Evolutionary conservation across 176 grass and related monocot genomes (phyloP).

Genomic region (Bonia amplexicaulis): DNA sequence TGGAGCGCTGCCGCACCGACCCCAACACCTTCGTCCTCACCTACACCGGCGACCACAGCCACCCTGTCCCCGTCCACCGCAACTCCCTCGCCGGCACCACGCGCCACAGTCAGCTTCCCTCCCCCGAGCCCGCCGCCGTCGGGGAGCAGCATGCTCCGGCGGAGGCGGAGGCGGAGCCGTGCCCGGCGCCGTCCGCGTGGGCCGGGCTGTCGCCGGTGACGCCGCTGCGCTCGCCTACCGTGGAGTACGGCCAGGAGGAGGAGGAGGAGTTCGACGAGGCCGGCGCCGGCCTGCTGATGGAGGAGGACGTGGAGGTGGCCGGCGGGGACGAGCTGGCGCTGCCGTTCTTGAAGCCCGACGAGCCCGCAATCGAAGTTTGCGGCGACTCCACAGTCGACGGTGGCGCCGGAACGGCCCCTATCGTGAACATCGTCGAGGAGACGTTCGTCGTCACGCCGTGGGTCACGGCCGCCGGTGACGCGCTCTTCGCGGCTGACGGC

Average conservation of each 20-base stretch:
- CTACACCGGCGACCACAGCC: slow-evolving; percentile 81
- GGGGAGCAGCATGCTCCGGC: not conserved
- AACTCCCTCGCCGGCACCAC: slow-evolving; percentile 83
- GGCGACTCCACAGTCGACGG: not conserved
- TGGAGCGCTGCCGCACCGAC: slow-evolving; percentile 67
- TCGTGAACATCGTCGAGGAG: not conserved
- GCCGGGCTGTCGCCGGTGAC: slow-evolving; percentile 10
- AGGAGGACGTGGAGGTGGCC: slow-evolving; percentile 15
- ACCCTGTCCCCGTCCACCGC: slow-evolving; percentile 59
- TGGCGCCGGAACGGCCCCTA: not conserved
- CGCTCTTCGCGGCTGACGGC: not conserved
- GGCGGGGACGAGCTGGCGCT: slow-evolving; percentile 18
- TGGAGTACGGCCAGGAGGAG: slow-evolving; percentile 35
- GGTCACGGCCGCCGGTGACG: not conserved
- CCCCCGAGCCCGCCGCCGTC: not conserved
- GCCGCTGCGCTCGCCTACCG: slow-evolving; percentile 4
- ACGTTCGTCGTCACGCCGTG: not conserved
- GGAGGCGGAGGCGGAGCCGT: not conserved
- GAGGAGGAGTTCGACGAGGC: slow-evolving; percentile 23
- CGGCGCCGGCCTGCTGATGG: not conserved
- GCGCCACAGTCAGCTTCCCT: slow-evolving; percentile 18
- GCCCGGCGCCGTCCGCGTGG: not conserved
- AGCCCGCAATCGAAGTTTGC: not conserved
- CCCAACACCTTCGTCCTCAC: slow-evolving; percentile 50
- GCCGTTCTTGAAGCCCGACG: not conserved